These are phyloP conservation scores for Vachellia collinsii DNA, from an alignment of 306 rosid genomes.

Conservation along the genomic window DNA sequence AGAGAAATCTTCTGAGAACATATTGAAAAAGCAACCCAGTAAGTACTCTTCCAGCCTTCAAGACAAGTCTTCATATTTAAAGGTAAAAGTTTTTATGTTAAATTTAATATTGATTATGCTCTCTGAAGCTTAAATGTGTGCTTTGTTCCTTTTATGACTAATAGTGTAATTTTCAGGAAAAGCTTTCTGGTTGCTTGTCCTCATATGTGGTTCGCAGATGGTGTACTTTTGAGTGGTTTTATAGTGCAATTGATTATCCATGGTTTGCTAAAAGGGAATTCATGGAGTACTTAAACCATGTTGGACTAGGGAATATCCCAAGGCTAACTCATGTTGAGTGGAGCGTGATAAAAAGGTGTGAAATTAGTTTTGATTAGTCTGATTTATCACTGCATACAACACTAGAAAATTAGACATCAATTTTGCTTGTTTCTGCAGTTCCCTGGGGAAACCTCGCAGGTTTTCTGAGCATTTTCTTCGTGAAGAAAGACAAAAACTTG, in stretches of 20 bases:
- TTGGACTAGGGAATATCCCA: conserved; percentile 86
- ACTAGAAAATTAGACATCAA: conserved; percentile 24
- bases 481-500: conserved; percentile 85
- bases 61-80: conserved; percentile 14
- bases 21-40: conserved; percentile 47
- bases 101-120: not conserved
- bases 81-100: conserved; percentile 5
- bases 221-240: conserved; percentile 93
- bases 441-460: conserved; percentile 97
- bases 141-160: conserved; percentile 22
- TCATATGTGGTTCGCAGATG: conserved; percentile 73
- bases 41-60: conserved; percentile 45
- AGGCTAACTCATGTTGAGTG: conserved; percentile 89
- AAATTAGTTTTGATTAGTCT: conserved; percentile 25
- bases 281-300: conserved; percentile 93
- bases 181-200: conserved; percentile 74
- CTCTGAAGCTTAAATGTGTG: conserved; percentile 26
- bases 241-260: conserved; percentile 93
- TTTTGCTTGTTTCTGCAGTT: conserved; percentile 60
- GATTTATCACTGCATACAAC: not conserved
- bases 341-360: conserved; percentile 87
- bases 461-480: conserved; percentile 77
- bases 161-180: conserved; percentile 60
- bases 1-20: conserved; percentile 54
- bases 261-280: conserved; percentile 95